A percentile compares a stretch with the other conserved stretches of the same genome.
phyloP scores from a whole-genome alignment of 176 grass and related monocot species.

The Eremochloa ophiuroides region DNA sequence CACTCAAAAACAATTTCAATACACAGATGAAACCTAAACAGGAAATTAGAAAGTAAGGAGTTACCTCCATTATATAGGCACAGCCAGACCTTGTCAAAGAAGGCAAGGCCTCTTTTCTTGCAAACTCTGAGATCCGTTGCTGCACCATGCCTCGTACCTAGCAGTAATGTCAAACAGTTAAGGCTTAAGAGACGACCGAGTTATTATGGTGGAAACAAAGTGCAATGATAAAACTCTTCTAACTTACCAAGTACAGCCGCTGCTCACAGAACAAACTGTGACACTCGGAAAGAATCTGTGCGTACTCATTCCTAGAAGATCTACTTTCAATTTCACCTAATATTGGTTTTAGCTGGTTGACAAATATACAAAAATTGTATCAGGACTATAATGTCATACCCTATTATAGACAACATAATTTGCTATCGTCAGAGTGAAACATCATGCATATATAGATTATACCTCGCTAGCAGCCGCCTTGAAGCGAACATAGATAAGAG shows the following conservation, averaged over 20 bases:
- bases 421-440: neutral
- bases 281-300: constrained; percentile 83
- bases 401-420: neutral
- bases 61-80: constrained; percentile 94
- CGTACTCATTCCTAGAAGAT: constrained; percentile 88
- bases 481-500: constrained; percentile 98
- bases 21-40: constrained; percentile 22
- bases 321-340: constrained; percentile 86
- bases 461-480: constrained; percentile 97
- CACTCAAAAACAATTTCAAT: neutral
- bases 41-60: constrained; percentile 20
- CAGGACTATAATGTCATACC: constrained; percentile 1
- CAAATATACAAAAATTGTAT: constrained; percentile 18
- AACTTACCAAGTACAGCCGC: constrained; percentile 80
- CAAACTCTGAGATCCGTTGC: constrained; percentile 80
- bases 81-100: constrained; percentile 97
- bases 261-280: constrained; percentile 96
- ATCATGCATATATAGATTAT: constrained; percentile 14
- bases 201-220: constrained; percentile 15
- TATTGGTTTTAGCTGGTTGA: constrained; percentile 83
- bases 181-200: neutral
- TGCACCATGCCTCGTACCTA: constrained; percentile 94
- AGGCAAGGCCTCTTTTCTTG: constrained; percentile 82
- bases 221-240: constrained; percentile 19
- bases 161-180: constrained; percentile 9